Base-by-base conservation (phyloP, 2,329 filamentous ascomycete genomes). In the Trichothecium sympodiale region DNA sequence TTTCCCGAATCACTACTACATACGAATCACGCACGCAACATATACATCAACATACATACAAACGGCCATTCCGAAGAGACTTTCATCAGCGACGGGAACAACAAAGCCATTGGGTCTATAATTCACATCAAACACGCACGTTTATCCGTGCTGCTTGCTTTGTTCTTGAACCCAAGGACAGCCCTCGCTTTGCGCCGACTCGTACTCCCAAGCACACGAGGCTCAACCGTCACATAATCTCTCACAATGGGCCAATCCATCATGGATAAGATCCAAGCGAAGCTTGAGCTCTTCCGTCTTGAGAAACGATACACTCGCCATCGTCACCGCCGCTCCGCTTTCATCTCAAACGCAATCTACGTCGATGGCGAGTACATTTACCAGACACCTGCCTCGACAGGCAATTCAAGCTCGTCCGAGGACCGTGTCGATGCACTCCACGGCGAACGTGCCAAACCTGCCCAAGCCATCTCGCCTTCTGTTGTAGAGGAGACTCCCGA, bases 281-380 rank as follows among this genome's bases (percentile, higher is more conserved):
- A 83, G 68, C 67, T 93, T 51, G 87, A 96, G 69, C 77, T 96
- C 53, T 91, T 94, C 70, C 84, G 87, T 34, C 80, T 96, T 47
- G 89, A 96, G 66, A 82, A 95, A 65, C 82, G 86, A 50, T 96
- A 96, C 69, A 93, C 88, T 35, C 83, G 83, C 52, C 82, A 86
- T 56, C 86, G 89, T 51, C 63, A 77, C 50, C 84, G 89, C 49
- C 85, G 89, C 57, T 88, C 80, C 37, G 91, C 84, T 41, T 94
- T 94, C 59, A 78, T 83, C 53, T 87, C 83, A 53, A 87, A 85
- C 51, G 89, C 87, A 20, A 74, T 84, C 56, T 96, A 96, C 60
- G 83, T 95, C 45, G 85, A 96, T 56, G 91, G 88, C 61, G 89
- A 95, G 66, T 95, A 95, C 65, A 70, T 94, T 57, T 93, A 87